phyloP scores from a whole-genome alignment of 2,329 filamentous ascomycete genomes.

The Colletotrichum falcatum region DNA sequence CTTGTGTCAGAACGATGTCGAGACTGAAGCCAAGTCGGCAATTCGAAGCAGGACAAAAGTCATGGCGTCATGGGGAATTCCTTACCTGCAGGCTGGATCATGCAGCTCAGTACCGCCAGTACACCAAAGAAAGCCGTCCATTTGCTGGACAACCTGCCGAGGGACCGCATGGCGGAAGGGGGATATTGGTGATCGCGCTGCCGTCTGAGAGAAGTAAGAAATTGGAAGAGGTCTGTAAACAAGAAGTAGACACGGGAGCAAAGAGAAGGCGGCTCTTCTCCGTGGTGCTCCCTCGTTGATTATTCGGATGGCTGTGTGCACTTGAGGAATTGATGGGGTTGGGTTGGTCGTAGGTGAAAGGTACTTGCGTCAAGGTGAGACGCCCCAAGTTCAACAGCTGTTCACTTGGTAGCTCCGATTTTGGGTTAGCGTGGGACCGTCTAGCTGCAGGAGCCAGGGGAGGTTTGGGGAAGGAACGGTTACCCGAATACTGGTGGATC shows the following conservation, averaged over 20 bases:
- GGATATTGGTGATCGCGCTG: slow-evolving; percentile 29
- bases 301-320: neutral
- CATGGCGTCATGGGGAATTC: slow-evolving; percentile 23
- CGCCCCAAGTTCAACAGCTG: slow-evolving; percentile 45
- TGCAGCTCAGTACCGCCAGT: slow-evolving; percentile 67
- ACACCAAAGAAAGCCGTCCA: slow-evolving; percentile 76
- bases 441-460: slow-evolving; percentile 28
- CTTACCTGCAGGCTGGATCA: slow-evolving; percentile 75
- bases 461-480: neutral
- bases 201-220: slow-evolving; percentile 5
- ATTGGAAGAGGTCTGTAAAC: neutral
- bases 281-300: slow-evolving; percentile 31
- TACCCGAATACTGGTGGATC: neutral
- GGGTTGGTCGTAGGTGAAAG: slow-evolving; percentile 17
- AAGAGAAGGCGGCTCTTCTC: slow-evolving; percentile 32
- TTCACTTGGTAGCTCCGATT: slow-evolving; percentile 44
- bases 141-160: slow-evolving; percentile 63
- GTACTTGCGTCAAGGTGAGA: slow-evolving; percentile 29
- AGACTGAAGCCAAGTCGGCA: neutral
- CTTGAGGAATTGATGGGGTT: neutral
- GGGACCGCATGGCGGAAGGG: slow-evolving; percentile 61
- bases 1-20: neutral
- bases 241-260: slow-evolving; percentile 8
- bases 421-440: slow-evolving; percentile 36
- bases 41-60: neutral